Percentiles rank a stretch among this genome's conserved stretches.
Conservation (phyloP, 1,284 basidiomycete species). For the Tilletia horrida region DNA sequence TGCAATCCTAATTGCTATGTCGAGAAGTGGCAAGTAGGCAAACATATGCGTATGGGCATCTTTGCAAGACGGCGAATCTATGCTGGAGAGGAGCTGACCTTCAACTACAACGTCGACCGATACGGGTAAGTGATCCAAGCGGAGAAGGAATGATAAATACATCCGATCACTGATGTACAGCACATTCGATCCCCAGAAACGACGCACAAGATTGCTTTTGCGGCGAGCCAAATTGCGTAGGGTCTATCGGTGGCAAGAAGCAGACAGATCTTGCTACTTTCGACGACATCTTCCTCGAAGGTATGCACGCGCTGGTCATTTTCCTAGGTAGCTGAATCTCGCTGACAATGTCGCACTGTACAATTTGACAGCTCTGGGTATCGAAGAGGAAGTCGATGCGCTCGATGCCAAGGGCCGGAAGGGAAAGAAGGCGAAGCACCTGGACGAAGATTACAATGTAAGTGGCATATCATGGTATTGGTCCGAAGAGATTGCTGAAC, state of each 20-base stretch:
- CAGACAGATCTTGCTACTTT: slow-evolving; percentile 91
- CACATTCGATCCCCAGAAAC: slow-evolving; percentile 57
- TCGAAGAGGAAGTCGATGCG: slow-evolving; percentile 80
- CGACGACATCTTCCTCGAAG: slow-evolving; percentile 92
- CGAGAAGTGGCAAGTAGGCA: slow-evolving; percentile 96
- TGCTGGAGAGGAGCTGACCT: slow-evolving; percentile 88
- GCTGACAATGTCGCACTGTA: background rate
- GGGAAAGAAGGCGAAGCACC: slow-evolving; percentile 84
- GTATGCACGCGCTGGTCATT: slow-evolving; percentile 58
- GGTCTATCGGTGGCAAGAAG: slow-evolving; percentile 94
- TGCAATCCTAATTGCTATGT: slow-evolving; percentile 98
- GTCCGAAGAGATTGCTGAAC: background rate
- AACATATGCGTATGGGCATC: slow-evolving; percentile 93
- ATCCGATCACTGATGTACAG: background rate
- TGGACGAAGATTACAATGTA: slow-evolving; percentile 82
- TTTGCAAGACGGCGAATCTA: slow-evolving; percentile 82
- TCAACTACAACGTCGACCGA: slow-evolving; percentile 99
- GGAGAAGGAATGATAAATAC: slow-evolving; percentile 59
- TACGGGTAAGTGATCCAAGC: slow-evolving; percentile 63
- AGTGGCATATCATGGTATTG: background rate
- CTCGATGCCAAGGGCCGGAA: slow-evolving; percentile 76
- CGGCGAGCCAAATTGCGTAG: slow-evolving; percentile 91
- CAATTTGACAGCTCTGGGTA: slow-evolving; percentile 73
- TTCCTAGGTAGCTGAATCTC: background rate
- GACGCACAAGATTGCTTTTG: slow-evolving; percentile 94